Evolutionary conservation across 1,139 yeast genomes (phyloP).

Genomic region (Yamadazyma sp.): DNA sequence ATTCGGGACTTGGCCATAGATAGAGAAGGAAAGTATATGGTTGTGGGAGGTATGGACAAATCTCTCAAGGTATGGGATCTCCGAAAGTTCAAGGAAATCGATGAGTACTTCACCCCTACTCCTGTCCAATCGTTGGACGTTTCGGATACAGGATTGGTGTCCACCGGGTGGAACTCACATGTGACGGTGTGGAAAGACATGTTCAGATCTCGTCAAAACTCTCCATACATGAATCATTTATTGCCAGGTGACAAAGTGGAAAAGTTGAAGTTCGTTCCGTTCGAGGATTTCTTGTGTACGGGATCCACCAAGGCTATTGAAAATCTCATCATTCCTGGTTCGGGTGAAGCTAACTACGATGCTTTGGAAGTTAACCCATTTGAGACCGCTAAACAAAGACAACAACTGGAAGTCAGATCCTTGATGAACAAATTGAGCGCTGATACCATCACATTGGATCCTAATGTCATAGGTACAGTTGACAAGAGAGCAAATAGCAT

Average conservation of each 20-base stretch:
- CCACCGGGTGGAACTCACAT: conserved; percentile 95
- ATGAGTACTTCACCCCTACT: conserved; percentile 76
- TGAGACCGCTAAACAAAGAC: conserved; percentile 90
- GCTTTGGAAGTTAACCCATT: conserved; percentile 92
- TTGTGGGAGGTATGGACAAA: conserved; percentile 86
- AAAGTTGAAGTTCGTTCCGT: conserved; percentile 78
- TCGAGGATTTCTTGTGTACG: conserved; percentile 89
- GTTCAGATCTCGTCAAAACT: conserved; percentile 54
- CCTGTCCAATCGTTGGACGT: conserved; percentile 80
- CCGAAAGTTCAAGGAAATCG: conserved; percentile 75
- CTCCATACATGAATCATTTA: conserved; percentile 91
- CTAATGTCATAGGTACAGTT: conserved; percentile 81
- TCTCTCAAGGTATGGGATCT: conserved; percentile 91
- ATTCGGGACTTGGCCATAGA: conserved; percentile 83
- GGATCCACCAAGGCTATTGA: conserved; percentile 82
- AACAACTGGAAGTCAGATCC: conserved; percentile 85
- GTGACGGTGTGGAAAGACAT: conserved; percentile 86
- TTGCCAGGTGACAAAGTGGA: conserved; percentile 75
- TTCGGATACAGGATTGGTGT: conserved; percentile 83
- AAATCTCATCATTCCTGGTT: conserved; percentile 86
- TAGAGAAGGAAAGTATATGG: conserved; percentile 94
- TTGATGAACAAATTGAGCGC: conserved; percentile 87
- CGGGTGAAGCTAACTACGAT: conserved; percentile 98
- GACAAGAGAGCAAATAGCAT: conserved; percentile 65
- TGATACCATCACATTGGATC: conserved; percentile 90